Evolutionary conservation across 1,139 yeast species (phyloP).

Genomic region (Geotrichum candidum): DNA sequence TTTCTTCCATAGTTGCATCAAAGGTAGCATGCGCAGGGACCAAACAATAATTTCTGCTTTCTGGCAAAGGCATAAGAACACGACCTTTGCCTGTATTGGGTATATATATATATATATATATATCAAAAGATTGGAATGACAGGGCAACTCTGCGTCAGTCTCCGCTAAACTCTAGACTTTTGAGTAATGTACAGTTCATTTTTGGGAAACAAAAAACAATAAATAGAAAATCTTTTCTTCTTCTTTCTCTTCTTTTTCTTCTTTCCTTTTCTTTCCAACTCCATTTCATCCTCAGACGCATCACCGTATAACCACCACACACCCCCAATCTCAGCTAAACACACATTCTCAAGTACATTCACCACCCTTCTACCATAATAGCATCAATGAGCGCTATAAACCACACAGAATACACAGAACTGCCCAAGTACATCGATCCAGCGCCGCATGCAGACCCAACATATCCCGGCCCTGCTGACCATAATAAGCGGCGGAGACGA

Average conservation of each 20-base stretch:
- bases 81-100: background rate
- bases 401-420: background rate
- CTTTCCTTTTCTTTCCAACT: background rate
- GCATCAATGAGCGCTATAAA: background rate
- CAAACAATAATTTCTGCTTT: background rate
- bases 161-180: background rate
- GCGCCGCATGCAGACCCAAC: background rate
- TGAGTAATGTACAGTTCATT: background rate
- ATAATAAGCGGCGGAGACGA: slow-evolving; percentile 37
- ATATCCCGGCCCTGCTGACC: background rate
- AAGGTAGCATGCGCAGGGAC: background rate
- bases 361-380: background rate
- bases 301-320: background rate
- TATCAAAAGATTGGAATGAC: background rate
- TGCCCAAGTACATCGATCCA: background rate
- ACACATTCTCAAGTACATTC: background rate
- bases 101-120: too few relatives aligned
- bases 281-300: background rate
- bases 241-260: too few relatives aligned
- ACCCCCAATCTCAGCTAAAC: background rate
- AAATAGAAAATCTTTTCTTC: background rate
- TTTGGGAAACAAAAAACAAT: background rate
- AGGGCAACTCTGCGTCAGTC: background rate
- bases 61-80: background rate
- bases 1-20: background rate